Evolutionary conservation across 805 yeast species (phyloP), one percentile per base, ranked within the genome.

Genomic region (Candida pseudofarinosa): DNA sequence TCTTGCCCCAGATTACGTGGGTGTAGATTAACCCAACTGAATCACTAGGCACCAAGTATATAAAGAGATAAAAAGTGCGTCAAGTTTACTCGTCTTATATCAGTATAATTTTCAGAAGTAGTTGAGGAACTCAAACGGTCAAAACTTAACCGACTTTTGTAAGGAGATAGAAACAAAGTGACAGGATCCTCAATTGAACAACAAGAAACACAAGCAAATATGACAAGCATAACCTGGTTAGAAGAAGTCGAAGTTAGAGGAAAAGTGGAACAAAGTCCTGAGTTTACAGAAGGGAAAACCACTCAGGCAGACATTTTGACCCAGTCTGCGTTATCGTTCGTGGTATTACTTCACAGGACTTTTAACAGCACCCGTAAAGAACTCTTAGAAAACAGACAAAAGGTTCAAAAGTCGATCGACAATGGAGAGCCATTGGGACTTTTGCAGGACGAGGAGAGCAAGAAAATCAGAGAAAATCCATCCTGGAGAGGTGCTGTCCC

Each of bases 261-360:
- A 1, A 51, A 55, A 10, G 30, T 54, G 19, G 17, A 23, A 1
- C 3, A 19, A 18, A 16, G 30, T 15, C 38, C 54, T 4, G 46
- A 44, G 28, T 46, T 43, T 40, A 48, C 41, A 7, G 41, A 44
- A n/a, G 42, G 49, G 15, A 34, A 43, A 20, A 54, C 59, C 8
- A 40, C 56, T 12, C 58, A 51, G 42, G 52, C 53, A 5, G 56
- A 53, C 37, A 51, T 54, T 17, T 39, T 54, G 15, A 54, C 58
- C 35, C 43, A 45, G 30, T 44, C 46, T 1, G 52, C 56, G 1
- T 48, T 54, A 23, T 41, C 51, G n/a, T 54, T 52, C 35, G 54
- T 54, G 38, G 53, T 43, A 5, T 40, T 52, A 30, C 49, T 54
- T 30, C 58, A 54, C 42, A 37, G 55, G 17, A 42, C 54, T 4